Conservation (phyloP, 208 protist genomes). For the Acanthamoeba pearcei region DNA sequence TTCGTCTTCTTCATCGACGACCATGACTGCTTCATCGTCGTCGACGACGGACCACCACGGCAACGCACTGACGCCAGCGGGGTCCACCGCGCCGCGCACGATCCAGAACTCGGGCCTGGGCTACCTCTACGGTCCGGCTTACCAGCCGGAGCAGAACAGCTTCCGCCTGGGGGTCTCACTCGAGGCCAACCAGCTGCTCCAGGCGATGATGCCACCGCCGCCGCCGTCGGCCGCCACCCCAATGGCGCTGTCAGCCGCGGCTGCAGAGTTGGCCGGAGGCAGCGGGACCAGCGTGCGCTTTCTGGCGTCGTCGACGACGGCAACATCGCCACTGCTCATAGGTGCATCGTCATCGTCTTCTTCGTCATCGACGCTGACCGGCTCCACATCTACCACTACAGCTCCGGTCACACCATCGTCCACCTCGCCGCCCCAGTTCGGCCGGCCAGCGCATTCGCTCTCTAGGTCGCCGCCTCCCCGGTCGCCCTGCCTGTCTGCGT, state of each 20-base stretch:
- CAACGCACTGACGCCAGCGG: background rate
- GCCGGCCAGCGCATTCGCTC: background rate
- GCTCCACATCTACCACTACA: background rate
- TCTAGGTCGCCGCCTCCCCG: background rate
- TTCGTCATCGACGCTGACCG: background rate
- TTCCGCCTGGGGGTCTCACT: background rate
- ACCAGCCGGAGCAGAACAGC: slow-evolving; percentile 37
- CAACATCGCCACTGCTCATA: background rate
- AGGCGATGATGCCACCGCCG: background rate
- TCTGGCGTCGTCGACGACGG: background rate
- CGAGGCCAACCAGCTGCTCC: slow-evolving; percentile 1
- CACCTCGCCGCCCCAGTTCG: background rate
- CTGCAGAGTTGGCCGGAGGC: background rate
- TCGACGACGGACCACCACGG: background rate
- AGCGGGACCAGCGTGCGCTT: background rate
- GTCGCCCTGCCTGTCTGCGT: background rate
- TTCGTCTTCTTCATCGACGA: background rate
- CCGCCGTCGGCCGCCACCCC: background rate
- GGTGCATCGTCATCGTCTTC: background rate
- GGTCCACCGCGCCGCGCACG: background rate
- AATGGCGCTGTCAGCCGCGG: background rate
- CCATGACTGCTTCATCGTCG: background rate
- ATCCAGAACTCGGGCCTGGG: background rate
- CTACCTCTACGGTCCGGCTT: slow-evolving; percentile 61
- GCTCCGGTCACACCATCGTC: background rate